Percentiles rank a stretch among this genome's conserved stretches.
Conservation (phyloP, 768 basidiomycete species). For the Tulasnella sp. region DNA sequence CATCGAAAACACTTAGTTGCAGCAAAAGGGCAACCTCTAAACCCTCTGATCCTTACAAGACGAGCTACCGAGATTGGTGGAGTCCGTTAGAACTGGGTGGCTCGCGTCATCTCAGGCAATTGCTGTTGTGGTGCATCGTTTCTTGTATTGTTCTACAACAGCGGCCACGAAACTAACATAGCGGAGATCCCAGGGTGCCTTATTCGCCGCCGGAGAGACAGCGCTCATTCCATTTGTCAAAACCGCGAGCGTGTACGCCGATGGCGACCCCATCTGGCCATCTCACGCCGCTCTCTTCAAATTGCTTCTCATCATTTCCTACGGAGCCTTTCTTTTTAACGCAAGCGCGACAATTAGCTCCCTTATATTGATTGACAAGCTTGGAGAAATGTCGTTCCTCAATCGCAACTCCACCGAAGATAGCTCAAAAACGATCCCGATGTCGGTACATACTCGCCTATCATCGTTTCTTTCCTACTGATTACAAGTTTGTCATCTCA, state of each 20-base stretch:
- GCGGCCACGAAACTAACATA: background rate
- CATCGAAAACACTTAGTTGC: background rate
- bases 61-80: background rate
- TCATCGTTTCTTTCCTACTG: background rate
- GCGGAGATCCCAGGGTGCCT: background rate
- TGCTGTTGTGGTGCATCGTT: background rate
- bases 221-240: background rate
- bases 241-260: background rate
- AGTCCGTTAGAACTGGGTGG: background rate
- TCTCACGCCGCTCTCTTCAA: background rate
- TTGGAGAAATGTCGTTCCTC: conserved; percentile 12
- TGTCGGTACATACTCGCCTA: background rate
- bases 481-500: background rate
- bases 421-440: background rate
- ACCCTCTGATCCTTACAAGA: background rate
- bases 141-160: background rate
- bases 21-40: background rate
- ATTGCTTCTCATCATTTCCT: conserved; percentile 1
- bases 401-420: background rate
- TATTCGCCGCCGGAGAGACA: background rate
- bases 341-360: background rate
- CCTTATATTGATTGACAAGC: background rate
- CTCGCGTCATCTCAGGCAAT: background rate
- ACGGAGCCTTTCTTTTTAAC: background rate
- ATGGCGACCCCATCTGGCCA: background rate